phyloP scores from a whole-genome alignment of 1,139 yeast genomes.

The Entelexis sorbosivorans region DNA sequence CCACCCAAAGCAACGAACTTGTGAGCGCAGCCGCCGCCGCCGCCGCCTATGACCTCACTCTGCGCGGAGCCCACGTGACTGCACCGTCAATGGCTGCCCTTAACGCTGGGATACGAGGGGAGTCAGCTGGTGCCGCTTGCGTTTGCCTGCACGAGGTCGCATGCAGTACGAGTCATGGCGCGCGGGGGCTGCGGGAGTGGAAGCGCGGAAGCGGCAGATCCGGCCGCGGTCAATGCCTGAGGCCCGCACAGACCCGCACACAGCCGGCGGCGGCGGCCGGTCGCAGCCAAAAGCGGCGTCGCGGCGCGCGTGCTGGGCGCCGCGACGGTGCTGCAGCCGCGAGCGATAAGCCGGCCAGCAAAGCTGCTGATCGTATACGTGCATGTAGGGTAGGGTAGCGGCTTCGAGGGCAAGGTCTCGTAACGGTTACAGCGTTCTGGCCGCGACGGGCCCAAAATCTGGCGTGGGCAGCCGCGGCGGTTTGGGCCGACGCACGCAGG shows the following conservation, averaged over 20 bases:
- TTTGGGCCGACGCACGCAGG: background rate
- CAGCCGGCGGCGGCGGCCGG: no score
- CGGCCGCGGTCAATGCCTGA: background rate
- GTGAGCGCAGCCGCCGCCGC: background rate
- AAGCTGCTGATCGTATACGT: constrained; percentile 1
- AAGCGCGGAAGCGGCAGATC: background rate
- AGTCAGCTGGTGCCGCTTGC: constrained; percentile 1
- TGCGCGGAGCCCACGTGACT: background rate
- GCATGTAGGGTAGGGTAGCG: background rate
- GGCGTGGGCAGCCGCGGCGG: background rate
- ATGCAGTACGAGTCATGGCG: background rate
- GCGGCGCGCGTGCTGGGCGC: background rate
- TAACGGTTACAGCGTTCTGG: constrained; percentile 2
- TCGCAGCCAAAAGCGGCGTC: no score
- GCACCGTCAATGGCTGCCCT: background rate
- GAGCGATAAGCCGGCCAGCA: background rate
- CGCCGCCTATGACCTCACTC: background rate
- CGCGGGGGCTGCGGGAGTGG: background rate
- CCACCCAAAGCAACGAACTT: no score
- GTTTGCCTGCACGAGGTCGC: constrained; percentile 1
- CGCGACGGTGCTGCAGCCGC: background rate
- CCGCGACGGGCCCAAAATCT: background rate
- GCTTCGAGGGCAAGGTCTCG: constrained; percentile 1
- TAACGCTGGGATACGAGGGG: constrained; percentile 3
- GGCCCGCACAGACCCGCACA: background rate